These are phyloP conservation scores for Dryas alaskensis DNA, from an alignment of 306 rosid genomes.

Conservation along the genomic window DNA sequence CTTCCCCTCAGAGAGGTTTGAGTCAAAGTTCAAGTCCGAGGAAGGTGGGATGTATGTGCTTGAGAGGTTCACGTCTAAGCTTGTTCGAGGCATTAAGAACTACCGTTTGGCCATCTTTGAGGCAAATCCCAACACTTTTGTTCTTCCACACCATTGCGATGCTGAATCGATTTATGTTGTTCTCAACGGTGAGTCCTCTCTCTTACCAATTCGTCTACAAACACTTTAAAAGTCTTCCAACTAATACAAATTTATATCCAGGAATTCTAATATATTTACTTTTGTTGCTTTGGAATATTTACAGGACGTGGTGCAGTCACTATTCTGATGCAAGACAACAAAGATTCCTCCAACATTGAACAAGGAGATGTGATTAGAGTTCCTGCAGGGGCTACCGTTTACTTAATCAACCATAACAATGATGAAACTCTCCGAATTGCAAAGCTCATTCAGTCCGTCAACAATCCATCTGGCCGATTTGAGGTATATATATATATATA, in stretches of 20 bases:
- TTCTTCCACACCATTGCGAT: conserved; percentile 43
- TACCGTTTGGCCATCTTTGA: conserved; percentile 36
- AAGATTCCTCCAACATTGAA: conserved; percentile 37
- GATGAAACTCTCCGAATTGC: conserved; percentile 33
- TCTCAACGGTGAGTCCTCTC: conserved; percentile 24
- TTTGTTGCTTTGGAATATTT: background rate
- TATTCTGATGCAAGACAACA: conserved; percentile 31
- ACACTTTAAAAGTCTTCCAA: background rate
- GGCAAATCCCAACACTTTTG: conserved; percentile 41
- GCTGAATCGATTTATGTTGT: conserved; percentile 37
- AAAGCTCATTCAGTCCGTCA: conserved; percentile 32
- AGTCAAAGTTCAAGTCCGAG: conserved; percentile 18
- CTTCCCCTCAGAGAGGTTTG: conserved; percentile 30
- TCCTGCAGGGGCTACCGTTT: conserved; percentile 35
- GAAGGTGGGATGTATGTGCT: conserved; percentile 32
- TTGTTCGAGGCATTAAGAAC: conserved; percentile 41
- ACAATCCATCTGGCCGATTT: conserved; percentile 37
- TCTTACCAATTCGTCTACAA: background rate
- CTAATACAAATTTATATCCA: too few species aligned
- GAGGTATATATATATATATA: conserved; percentile 20
- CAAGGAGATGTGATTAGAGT: conserved; percentile 28
- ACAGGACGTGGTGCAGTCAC: conserved; percentile 39
- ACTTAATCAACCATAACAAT: conserved; percentile 29
- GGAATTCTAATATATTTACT: background rate
- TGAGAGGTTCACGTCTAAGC: conserved; percentile 31